Evolutionary conservation across 2,329 filamentous ascomycete genomes (phyloP), one percentile per base, ranked within the genome.

Genomic region (Coleophoma crateriformis): DNA sequence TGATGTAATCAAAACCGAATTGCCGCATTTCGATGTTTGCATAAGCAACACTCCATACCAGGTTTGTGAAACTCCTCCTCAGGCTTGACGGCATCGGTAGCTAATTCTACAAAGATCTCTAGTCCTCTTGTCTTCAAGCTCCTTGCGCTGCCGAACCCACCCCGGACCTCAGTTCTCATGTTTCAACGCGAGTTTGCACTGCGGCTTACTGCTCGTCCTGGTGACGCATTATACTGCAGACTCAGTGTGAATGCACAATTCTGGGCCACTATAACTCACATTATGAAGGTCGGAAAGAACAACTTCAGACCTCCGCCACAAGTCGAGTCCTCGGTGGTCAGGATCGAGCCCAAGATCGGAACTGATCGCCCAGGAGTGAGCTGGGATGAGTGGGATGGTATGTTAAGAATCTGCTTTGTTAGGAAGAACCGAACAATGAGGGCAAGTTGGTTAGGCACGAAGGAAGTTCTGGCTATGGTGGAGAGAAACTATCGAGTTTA

Each of bases 281-380:
- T 95, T 59, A 89, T 95, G 85, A 96, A 96, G 72, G 92, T 97
- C 42, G 90, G 91, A 56, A 88, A 86, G 70, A 94, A 95, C 70
- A 97, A 97, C 73, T 99, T 97, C 78, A 90, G 89, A 54, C 94
- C 94, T 0, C 92, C 94, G 1, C 94, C 94, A 8, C 82, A 90
- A 63, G 94, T 99, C 50, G 94, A 99, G 69, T 89, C 84, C 7
- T 91, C 87, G 50, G 91, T 96, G 7, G 90, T 96, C 44, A 81
- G 91, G 52, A 87, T 96, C 58, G 88, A 92, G 64, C 90, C 90
- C 19, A 95, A 96, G 72, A 78, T 81, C 35, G 90, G 90, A 11
- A 74, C 71, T 44, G 81, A 84, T 56, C 75, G 90, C 35, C 92
- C 92, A 47, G 85, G 90, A 59, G 91, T 97, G 56, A 88, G 84